Conservation (phyloP, 176 grass and related monocot species). For the Hsuehochloa calcarea region DNA sequence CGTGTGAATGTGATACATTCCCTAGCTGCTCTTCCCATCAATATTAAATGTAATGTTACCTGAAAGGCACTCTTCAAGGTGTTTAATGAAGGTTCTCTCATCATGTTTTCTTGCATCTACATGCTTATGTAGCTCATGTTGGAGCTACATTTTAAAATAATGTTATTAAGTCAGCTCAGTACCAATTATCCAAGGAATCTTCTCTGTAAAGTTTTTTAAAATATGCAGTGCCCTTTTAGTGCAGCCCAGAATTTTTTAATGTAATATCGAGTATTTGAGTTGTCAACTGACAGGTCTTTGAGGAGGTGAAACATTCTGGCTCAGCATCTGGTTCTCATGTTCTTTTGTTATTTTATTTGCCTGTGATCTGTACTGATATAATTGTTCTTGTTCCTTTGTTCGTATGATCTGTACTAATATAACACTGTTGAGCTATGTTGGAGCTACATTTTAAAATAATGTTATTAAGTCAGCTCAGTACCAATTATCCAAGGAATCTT, state of each 20-base stretch:
- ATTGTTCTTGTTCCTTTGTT: slow-evolving; percentile 46
- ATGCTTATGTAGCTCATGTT: slow-evolving; percentile 29
- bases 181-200: slow-evolving; percentile 27
- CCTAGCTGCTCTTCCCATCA: slow-evolving; percentile 24
- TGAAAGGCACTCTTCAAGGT: background rate
- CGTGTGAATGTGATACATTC: slow-evolving; percentile 20
- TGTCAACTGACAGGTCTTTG: slow-evolving; percentile 16
- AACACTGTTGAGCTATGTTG: slow-evolving; percentile 39
- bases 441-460: no score
- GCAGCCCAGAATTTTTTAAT: slow-evolving; percentile 2
- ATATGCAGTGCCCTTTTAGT: background rate
- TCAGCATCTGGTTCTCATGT: slow-evolving; percentile 41
- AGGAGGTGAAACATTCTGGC: slow-evolving; percentile 26
- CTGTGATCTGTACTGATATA: slow-evolving; percentile 42
- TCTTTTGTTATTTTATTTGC: slow-evolving; percentile 34
- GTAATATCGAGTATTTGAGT: slow-evolving; percentile 10
- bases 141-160: background rate
- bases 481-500: slow-evolving; percentile 28
- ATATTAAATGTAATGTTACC: slow-evolving; percentile 31
- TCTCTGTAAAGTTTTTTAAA: slow-evolving; percentile 4
- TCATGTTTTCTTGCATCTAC: slow-evolving; percentile 13
- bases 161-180: background rate
- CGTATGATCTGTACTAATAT: slow-evolving; percentile 44
- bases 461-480: background rate
- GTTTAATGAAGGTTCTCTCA: slow-evolving; percentile 17